Evolutionary conservation across 805 yeast species (phyloP), one percentile per base, ranked within the genome.

Genomic region (Wickerhamiella alocasiicola): DNA sequence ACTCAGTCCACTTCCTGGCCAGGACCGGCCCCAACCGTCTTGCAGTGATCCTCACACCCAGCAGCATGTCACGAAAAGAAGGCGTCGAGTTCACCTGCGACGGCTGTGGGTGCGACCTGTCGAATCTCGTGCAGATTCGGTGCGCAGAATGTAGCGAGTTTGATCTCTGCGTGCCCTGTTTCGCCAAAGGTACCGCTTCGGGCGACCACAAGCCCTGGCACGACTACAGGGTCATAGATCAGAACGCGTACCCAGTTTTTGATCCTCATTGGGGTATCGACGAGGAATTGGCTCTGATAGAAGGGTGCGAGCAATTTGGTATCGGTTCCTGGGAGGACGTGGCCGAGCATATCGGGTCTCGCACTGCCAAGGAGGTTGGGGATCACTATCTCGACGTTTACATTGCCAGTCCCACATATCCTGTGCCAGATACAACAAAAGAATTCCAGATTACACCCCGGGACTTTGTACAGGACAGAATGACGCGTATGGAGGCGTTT

Each of bases 241-340:
- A 93, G 51, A 88, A 88, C 55, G 81, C 94, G 2, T 88, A 83
- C 55, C 98, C 99, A 0, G 81, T 93, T 7, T 78, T 93, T 50
- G 81, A 76, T 39, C 73, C 70, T 43, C 87, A 79, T 43, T 91
- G 98, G 97, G 99, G 98, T 27, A 98, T 98, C 1, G 98, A 91
- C 62, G 99, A 91, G 59, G 99, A 91, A 60, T 56, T 87, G 43
- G 67, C 83, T 24, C 64, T 91, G 44, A 72, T 93, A 11, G 94
- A 85, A 58, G 97, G 96, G 6, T 78, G 94, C 32, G 95, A 91
- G 59, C 78, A 82, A 7, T 70, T 74, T 33, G 98, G 99, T 0
- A 51, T 91, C 42, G 99, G 99, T 2, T 85, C 87, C 57, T 91
- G 98, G 98, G 94, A 83, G 54, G 98, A 91, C 58, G 74, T 93